Evolutionary conservation across 768 basidiomycete species (phyloP).

Genomic region (Asterophora parasitica): DNA sequence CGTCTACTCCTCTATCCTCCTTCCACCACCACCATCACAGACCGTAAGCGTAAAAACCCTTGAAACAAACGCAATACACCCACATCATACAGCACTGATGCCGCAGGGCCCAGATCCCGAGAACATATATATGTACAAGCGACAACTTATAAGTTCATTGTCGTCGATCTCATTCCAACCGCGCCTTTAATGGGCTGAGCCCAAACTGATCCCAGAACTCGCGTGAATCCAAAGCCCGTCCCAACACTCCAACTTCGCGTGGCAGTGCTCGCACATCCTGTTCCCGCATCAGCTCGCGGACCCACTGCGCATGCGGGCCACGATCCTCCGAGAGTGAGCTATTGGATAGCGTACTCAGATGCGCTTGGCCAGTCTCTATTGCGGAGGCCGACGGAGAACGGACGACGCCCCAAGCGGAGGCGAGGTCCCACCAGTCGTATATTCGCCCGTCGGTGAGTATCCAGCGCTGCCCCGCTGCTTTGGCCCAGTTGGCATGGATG

Average conservation of each 20-base stretch:
- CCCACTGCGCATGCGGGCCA: constrained; percentile 47
- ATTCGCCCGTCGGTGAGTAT: constrained; percentile 49
- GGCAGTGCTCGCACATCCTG: constrained; percentile 45
- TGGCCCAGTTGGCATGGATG: constrained; percentile 40
- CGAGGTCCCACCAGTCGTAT: constrained; percentile 69
- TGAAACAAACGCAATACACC: too few relatives aligned
- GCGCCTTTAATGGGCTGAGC: constrained; percentile 37
- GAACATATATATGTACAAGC: too few relatives aligned
- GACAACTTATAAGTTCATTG: too few relatives aligned
- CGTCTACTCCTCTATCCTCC: too few relatives aligned
- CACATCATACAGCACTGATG: too few relatives aligned
- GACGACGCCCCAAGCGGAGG: constrained; percentile 45
- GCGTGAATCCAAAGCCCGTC: constrained; percentile 51
- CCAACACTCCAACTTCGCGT: constrained; percentile 41
- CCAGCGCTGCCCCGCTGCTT: constrained; percentile 50
- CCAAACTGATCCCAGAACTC: constrained; percentile 56
- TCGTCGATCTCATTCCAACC: constrained; percentile 19
- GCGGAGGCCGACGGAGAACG: not conserved
- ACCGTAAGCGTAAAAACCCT: too few relatives aligned
- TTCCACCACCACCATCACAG: too few relatives aligned
- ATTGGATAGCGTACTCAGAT: not conserved
- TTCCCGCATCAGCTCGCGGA: constrained; percentile 54
- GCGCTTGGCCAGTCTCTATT: not conserved
- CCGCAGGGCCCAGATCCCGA: too few relatives aligned
- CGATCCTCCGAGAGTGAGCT: too few relatives aligned